Evolutionary conservation across 164 flowering plant species (phyloP), one percentile per base, ranked within the genome.

Genomic region (Malania oleifera): DNA sequence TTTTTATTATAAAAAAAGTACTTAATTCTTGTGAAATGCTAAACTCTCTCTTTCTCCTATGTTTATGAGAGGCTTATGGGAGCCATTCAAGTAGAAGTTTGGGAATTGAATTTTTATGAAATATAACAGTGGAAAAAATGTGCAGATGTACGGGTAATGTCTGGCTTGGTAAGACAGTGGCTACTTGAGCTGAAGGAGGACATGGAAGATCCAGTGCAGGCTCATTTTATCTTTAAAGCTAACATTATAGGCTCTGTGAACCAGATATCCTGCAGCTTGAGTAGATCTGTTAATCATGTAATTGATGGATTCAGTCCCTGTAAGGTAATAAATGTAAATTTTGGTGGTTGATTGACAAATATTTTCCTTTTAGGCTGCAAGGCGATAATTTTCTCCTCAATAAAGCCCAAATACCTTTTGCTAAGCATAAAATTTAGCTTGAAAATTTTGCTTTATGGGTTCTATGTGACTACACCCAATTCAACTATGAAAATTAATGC

Each of bases 141-240:
- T 57, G 71, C 87, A 83, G 98, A 89, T 78, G 51, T 18, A 37
- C 75, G 70, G 73, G 72, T 73, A 29, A 66, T 86, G 54, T 65
- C 58, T 58, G 77, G 84, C 48, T 72, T 89, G 54, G 86, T 75
- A 6, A 92, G 80, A 70, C 69, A 61, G 61, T 92, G 95, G 98
- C 69, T 81, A 40, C 83, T 65, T 52, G 84, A 86, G 61, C 57
- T 92, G 69, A 81, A 74, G 70, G 91, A 81, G 56, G 86, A 81
- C 29, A 60, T 57, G 48, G 84, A 75, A 65, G 91, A 77, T 59
- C 66, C 74, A 22, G 11, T 83, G 60, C 87, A 76, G 64, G 93
- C 85, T 64, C 73, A 66, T 51, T 78, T 92, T 63, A 59, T 67
- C 56, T 92, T 89, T 71, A 75, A 85, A 73, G 71, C 38, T 53